Percentiles rank a stretch among this genome's conserved stretches.
Conservation (phyloP, 805 yeast species). For the Lipomyces oligophaga region DNA sequence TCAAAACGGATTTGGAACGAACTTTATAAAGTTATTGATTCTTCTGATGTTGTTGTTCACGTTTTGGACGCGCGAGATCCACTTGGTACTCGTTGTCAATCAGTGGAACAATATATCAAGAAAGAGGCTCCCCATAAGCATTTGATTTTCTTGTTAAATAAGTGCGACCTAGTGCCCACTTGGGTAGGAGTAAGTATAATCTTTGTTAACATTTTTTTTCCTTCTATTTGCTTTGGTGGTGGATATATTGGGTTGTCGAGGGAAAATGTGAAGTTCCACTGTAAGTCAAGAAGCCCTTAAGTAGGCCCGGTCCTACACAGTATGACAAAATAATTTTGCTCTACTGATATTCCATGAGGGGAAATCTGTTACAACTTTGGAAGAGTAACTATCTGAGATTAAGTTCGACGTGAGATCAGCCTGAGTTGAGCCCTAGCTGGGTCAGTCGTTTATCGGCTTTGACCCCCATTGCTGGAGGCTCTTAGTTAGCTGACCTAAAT, state of each 20-base stretch:
- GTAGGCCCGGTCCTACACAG: not conserved
- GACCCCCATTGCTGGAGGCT: slow-evolving; percentile 41
- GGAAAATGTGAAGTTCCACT: slow-evolving; percentile 62
- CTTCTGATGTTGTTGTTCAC: slow-evolving; percentile 94
- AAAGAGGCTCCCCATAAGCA: slow-evolving; percentile 97
- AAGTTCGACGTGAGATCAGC: slow-evolving; percentile 49
- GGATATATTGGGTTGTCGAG: slow-evolving; percentile 10
- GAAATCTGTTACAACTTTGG: slow-evolving; percentile 98
- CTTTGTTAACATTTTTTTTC: slow-evolving; percentile 20
- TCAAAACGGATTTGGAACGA: slow-evolving; percentile 99
- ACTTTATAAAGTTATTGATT: slow-evolving; percentile 91
- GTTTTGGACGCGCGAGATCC: slow-evolving; percentile 98
- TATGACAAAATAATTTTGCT: slow-evolving; percentile 4
- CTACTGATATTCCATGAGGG: slow-evolving; percentile 42
- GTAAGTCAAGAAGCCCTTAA: slow-evolving; percentile 48
- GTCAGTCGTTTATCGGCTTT: slow-evolving; percentile 35
- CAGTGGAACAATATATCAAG: slow-evolving; percentile 87
- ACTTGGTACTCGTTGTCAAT: slow-evolving; percentile 86
- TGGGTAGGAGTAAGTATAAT: slow-evolving; percentile 95
- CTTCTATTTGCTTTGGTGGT: slow-evolving; percentile 4
- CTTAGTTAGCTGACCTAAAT: slow-evolving; percentile 92
- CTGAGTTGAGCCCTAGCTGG: slow-evolving; percentile 70
- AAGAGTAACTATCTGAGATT: slow-evolving; percentile 54
- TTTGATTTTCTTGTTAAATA: slow-evolving; percentile 87
- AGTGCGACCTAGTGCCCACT: slow-evolving; percentile 97